Evolutionary conservation across 257 asterid species (phyloP), one percentile per base, ranked within the genome.

Genomic region (Lavandula angustifolia): DNA sequence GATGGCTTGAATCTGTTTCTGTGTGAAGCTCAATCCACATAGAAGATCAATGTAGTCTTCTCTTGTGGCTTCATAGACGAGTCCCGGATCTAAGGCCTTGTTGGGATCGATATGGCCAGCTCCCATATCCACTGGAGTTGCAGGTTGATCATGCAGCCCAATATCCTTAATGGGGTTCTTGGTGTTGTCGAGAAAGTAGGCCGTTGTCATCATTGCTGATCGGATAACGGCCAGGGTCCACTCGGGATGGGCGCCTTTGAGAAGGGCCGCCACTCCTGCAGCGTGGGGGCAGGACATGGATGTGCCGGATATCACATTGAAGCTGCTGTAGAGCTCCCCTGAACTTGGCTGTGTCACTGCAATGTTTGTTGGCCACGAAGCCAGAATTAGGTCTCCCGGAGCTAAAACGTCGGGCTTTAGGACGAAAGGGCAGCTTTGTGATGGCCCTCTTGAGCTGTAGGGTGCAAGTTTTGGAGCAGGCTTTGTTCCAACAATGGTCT

Each of bases 251-350:
- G 79, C 83, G 7, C 79, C 80, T 66, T 69, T 82, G 10, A 87
- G 63, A 18, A 87, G 86, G 10, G 96, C 91, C 3, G 81, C 91
- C 3, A 83, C 83, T 3, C 96, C 96, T 0, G 89, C 68, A 1
- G 82, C 82, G 44, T 88, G 96, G 10, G 96, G 96, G 46, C 92
- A 86, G 9, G 96, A 40, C 97, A 89, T 89, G 16, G 97, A 87
- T 7, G 95, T 89, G 0, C 95, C 96, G 0, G 95, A 89, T 54
- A 81, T 60, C 22, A 89, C 46, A 70, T 85, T 89, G 75, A 83
- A 89, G n/a, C 54, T 56, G 10, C 41, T 82, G 48, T 47, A 87
- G 5, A 88, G 76, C 0, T 66, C 4, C 0, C 80, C 82, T 2
- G 87, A 74, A 4, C n/a, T 40, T 22, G 69, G 29, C 0, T 62